Conservation (phyloP, 768 basidiomycete species). For the Kwoniella pini region DNA sequence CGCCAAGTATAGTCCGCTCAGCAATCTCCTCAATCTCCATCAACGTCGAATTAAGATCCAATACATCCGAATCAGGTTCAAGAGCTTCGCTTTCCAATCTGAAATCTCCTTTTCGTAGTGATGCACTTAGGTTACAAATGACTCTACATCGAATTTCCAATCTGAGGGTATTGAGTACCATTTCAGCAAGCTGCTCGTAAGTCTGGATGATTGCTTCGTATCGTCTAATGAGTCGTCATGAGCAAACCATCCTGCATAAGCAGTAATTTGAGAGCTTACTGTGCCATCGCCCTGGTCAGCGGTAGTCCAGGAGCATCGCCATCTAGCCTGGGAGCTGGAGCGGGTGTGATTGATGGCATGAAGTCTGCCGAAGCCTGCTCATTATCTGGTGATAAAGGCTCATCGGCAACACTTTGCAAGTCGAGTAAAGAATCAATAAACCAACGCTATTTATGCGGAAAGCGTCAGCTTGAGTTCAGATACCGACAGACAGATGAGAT, state of each 20-base stretch:
- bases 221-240: constrained; percentile 61
- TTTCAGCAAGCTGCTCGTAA: constrained; percentile 81
- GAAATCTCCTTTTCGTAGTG: constrained; percentile 85
- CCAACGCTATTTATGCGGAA: constrained; percentile 66
- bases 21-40: constrained; percentile 72
- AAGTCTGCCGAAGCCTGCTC: constrained; percentile 4
- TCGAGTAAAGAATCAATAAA: constrained; percentile 71
- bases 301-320: constrained; percentile 66
- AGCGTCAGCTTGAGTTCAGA: background rate
- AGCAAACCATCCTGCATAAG: background rate
- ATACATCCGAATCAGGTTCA: constrained; percentile 87
- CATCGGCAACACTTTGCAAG: constrained; percentile 67
- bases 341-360: constrained; percentile 4
- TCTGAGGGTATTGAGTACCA: constrained; percentile 82
- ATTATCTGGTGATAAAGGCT: constrained; percentile 42
- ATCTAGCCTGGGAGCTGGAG: background rate
- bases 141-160: constrained; percentile 83
- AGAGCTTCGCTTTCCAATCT: constrained; percentile 74
- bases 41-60: constrained; percentile 80
- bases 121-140: constrained; percentile 75
- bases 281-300: constrained; percentile 80
- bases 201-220: constrained; percentile 88
- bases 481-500: background rate
- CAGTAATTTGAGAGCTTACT: constrained; percentile 63
- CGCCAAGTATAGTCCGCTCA: constrained; percentile 63